A percentile compares a stretch with the other conserved stretches of the same genome.
Evolutionary conservation across 805 yeast genomes (phyloP).

Genomic region (Yarrowia sp.): DNA sequence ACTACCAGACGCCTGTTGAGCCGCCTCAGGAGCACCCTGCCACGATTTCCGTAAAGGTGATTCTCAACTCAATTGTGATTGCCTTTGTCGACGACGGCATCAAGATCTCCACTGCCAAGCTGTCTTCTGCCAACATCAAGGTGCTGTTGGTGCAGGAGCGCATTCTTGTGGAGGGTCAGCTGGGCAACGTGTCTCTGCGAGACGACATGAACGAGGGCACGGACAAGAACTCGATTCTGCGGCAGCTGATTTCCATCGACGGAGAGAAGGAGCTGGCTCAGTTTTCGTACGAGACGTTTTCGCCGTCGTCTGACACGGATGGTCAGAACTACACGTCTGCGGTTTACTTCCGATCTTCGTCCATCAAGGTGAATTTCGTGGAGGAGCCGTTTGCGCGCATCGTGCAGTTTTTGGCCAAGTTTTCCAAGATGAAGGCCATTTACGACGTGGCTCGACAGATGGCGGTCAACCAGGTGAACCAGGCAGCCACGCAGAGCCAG

Average conservation of each 20-base stretch:
- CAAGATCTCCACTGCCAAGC: conserved; percentile 71
- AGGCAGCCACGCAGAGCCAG: conserved; percentile 54
- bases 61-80: conserved; percentile 68
- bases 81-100: conserved; percentile 80
- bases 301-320: conserved; percentile 48
- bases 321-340: conserved; percentile 50
- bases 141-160: conserved; percentile 66
- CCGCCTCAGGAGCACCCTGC: conserved; percentile 4
- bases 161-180: conserved; percentile 63
- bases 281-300: conserved; percentile 78
- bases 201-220: conserved; percentile 73
- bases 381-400: conserved; percentile 76
- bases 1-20: conserved; percentile 20
- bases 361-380: conserved; percentile 71
- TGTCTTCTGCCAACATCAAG: conserved; percentile 69
- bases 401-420: conserved; percentile 63
- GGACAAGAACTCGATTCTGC: conserved; percentile 50
- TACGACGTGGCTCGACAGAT: conserved; percentile 87
- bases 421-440: conserved; percentile 81
- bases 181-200: conserved; percentile 75
- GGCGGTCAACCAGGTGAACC: conserved; percentile 80
- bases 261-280: conserved; percentile 74
- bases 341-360: conserved; percentile 67
- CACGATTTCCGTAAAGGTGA: conserved; percentile 58
- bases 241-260: conserved; percentile 73